These are phyloP conservation scores for Taxawa tesnikishii DNA, from an alignment of 2,329 filamentous ascomycete species.

Conservation along the genomic window DNA sequence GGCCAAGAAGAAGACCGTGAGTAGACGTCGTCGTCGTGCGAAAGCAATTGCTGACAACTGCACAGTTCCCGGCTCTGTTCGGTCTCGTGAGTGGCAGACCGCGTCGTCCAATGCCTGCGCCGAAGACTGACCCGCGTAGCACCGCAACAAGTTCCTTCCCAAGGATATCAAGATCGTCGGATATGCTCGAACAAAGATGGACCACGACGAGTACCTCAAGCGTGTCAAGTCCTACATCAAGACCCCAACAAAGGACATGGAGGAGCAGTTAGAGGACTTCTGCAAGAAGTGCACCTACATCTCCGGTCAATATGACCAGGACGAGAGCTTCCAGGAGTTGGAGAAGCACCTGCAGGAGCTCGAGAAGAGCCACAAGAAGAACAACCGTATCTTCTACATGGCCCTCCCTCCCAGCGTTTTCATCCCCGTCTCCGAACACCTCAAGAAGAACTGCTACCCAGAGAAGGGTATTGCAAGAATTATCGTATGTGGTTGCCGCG, in stretches of 20 bases:
- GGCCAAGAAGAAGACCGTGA: slow-evolving; percentile 98
- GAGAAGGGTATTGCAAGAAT: slow-evolving; percentile 81
- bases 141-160: slow-evolving; percentile 95
- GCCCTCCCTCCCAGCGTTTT: slow-evolving; percentile 95
- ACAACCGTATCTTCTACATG: slow-evolving; percentile 98
- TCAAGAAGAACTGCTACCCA: slow-evolving; percentile 96
- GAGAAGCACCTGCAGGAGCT: slow-evolving; percentile 76
- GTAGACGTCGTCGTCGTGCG: slow-evolving; percentile 18
- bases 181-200: slow-evolving; percentile 99
- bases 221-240: slow-evolving; percentile 98
- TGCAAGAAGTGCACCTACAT: slow-evolving; percentile 80
- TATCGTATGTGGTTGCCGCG: slow-evolving; percentile 51
- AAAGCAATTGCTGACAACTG: slow-evolving; percentile 9
- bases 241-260: slow-evolving; percentile 92
- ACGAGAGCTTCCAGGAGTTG: slow-evolving; percentile 81
- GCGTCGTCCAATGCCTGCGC: slow-evolving; percentile 35
- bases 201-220: slow-evolving; percentile 87
- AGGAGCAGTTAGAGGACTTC: slow-evolving; percentile 90
- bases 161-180: slow-evolving; percentile 95
- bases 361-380: slow-evolving; percentile 70
- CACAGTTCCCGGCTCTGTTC: slow-evolving; percentile 88
- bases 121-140: slow-evolving; percentile 26
- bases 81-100: slow-evolving; percentile 64
- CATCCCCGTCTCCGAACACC: slow-evolving; percentile 90
- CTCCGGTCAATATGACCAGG: slow-evolving; percentile 94